Evolutionary conservation across 2,329 filamentous ascomycete genomes (phyloP), one percentile per base, ranked within the genome.

Genomic region (Colletotrichum falcatum): DNA sequence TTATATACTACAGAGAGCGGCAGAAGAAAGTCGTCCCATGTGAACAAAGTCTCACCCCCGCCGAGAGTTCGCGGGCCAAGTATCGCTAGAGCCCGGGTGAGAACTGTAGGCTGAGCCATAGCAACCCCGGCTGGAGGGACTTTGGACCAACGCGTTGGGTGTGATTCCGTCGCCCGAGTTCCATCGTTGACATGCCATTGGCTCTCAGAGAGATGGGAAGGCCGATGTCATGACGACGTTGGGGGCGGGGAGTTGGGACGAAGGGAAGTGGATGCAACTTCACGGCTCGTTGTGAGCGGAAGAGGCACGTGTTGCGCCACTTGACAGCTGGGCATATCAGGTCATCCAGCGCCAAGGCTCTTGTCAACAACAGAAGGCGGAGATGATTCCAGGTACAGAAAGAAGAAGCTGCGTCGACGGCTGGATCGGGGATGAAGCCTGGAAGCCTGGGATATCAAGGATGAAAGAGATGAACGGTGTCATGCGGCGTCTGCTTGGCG

Each of bases 401-500:
- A 65, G 35, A 61, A 48, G 33, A 56, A 65, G 61, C 60, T 60
- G 60, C 48, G 48, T 65, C 55, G 46, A 56, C 65, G 69, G 66
- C 65, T 39, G 60, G 23, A 49, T 64, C 64, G 65, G 69, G 66
- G 55, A 65, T 61, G 60, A 65, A 65, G 69, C 60, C 54, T 70
- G 54, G 58, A 54, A 26, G 60, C 54, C 54, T 71, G 60, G 66
- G 69, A 60, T 71, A 23, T 23, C 23, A 8, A 56, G 37, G 55
- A 48, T 23, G 37, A 39, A 65, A 65, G 48, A 70, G 54, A 70
- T 61, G 69, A 61, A 65, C 65, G 48, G 69, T 61, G 65, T 71
- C 59, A 61, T 65, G 66, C 65, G 66, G 69, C 66, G 56, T 70
- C 48, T 39, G 33, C 66, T 70, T 71, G 69, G 69, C 69, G 56